Evolutionary conservation across 768 basidiomycete species (phyloP).

Genomic region (Mycena olivaceomarginata): DNA sequence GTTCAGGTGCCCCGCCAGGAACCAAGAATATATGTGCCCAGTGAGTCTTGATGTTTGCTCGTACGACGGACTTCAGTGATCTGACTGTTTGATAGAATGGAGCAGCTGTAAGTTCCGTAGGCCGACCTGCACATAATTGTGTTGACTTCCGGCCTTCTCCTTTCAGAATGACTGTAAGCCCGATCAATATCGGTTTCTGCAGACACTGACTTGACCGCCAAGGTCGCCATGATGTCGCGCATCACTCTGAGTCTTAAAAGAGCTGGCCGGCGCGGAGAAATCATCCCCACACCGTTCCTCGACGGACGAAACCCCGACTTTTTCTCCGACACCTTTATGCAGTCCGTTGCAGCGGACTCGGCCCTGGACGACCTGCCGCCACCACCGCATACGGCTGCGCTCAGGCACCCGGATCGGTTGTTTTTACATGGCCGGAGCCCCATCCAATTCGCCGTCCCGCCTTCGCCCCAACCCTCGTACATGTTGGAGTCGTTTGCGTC

Average conservation of each 20-base stretch:
- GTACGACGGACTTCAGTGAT: not conserved
- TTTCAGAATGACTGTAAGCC: conserved; percentile 39
- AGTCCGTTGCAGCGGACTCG: conserved; percentile 8
- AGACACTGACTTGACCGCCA: not conserved
- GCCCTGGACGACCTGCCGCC: not conserved
- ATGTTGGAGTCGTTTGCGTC: conserved; percentile 24
- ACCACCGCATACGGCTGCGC: not conserved
- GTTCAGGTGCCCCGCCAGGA: conserved; percentile 47
- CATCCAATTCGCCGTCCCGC: conserved; percentile 39
- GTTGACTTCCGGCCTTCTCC: not conserved
- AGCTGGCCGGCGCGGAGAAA: conserved; percentile 35
- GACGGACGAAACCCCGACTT: conserved; percentile 21
- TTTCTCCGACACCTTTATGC: conserved; percentile 22
- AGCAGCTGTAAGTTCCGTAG: conserved; percentile 43
- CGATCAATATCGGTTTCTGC: conserved; percentile 48
- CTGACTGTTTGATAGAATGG: conserved; percentile 39
- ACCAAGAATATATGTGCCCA: conserved; percentile 54
- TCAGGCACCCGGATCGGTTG: conserved; percentile 29
- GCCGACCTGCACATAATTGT: not conserved
- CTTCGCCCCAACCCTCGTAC: conserved; percentile 31
- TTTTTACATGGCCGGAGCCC: conserved; percentile 24
- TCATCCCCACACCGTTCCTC: conserved; percentile 14
- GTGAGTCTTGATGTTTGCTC: conserved; percentile 42
- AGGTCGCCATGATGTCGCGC: conserved; percentile 69
- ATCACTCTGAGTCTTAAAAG: conserved; percentile 66